Evolutionary conservation across 2,329 filamentous ascomycete genomes (phyloP).

Genomic region (Ophiosphaerella herpotricha): DNA sequence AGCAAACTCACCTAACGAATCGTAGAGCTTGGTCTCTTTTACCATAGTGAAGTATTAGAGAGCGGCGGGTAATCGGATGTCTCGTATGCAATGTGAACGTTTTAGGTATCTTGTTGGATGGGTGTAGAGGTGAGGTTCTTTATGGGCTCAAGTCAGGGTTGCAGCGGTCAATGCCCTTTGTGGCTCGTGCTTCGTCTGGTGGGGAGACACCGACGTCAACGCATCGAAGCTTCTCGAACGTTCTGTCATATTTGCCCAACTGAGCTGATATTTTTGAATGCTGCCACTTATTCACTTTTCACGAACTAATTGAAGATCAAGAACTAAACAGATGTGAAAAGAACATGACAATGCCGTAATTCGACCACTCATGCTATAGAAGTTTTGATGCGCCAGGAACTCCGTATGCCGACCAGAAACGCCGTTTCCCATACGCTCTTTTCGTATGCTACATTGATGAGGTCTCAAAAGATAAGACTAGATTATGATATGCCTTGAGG

Average conservation of each 20-base stretch:
- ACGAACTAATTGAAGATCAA: slow-evolving; percentile 22
- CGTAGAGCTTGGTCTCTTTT: slow-evolving; percentile 94
- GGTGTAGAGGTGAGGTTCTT: slow-evolving; percentile 28
- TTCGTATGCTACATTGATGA: slow-evolving; percentile 44
- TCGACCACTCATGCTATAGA: slow-evolving; percentile 32
- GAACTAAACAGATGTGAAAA: slow-evolving; percentile 25
- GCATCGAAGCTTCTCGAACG: slow-evolving; percentile 45
- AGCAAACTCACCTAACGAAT: slow-evolving; percentile 64
- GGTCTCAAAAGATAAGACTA: slow-evolving; percentile 30
- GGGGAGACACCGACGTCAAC: slow-evolving; percentile 31
- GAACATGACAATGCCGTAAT: slow-evolving; percentile 24
- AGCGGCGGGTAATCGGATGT: slow-evolving; percentile 10
- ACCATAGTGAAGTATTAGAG: slow-evolving; percentile 67
- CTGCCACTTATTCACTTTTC: slow-evolving; percentile 16
- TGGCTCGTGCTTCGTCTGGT: slow-evolving; percentile 14
- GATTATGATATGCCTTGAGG: slow-evolving; percentile 27
- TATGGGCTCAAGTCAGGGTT: slow-evolving; percentile 32
- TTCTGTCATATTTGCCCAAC: slow-evolving; percentile 26
- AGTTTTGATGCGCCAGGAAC: slow-evolving; percentile 38
- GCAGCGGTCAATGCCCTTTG: slow-evolving; percentile 31
- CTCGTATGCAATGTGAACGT: slow-evolving; percentile 15
- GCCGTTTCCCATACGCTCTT: slow-evolving; percentile 38
- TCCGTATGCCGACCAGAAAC: slow-evolving; percentile 37
- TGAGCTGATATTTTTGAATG: slow-evolving; percentile 9
- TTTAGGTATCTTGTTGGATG: slow-evolving; percentile 18